A percentile compares a stretch with the other conserved stretches of the same genome.
phyloP scores from a whole-genome alignment of 345 rosid species.

The Lepidium africanum region DNA sequence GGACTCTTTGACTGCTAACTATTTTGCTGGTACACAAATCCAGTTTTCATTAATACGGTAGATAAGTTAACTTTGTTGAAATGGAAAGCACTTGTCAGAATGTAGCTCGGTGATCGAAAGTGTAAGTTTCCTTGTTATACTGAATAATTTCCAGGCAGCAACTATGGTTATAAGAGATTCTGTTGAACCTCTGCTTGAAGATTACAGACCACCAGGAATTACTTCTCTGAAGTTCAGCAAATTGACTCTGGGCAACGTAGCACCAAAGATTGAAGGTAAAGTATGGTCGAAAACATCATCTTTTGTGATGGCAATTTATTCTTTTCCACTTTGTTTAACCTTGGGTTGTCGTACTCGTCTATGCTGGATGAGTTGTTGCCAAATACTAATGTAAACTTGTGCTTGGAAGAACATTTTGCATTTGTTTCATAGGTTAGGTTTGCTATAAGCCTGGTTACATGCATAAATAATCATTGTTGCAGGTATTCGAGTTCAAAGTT shows the following conservation, averaged over 20 bases:
- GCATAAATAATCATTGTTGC: conserved; percentile 24
- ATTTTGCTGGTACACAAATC: conserved; percentile 1
- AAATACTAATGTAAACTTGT: neutral
- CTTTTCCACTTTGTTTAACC: neutral
- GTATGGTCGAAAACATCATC: neutral
- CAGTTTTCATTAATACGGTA: neutral
- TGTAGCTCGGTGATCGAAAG: neutral
- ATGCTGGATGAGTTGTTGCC: neutral
- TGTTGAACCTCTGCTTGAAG: conserved; percentile 94
- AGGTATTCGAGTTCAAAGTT: conserved; percentile 99
- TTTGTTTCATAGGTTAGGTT: neutral
- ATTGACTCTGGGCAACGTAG: conserved; percentile 84
- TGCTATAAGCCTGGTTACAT: neutral
- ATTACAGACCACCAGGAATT: conserved; percentile 92
- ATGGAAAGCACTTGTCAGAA: neutral
- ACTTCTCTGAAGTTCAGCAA: conserved; percentile 87
- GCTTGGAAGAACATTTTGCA: neutral
- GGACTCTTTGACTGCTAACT: neutral
- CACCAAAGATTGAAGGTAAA: conserved; percentile 98
- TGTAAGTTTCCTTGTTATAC: conserved; percentile 16
- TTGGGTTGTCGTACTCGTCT: neutral
- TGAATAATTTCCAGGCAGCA: conserved; percentile 65
- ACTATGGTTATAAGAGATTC: conserved; percentile 83
- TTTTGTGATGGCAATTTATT: neutral
- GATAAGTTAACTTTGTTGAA: neutral